Percentiles rank a stretch among this genome's conserved stretches.
Conservation (phyloP, 2,329 filamentous ascomycete genomes). For the Colletotrichum nymphaeae region DNA sequence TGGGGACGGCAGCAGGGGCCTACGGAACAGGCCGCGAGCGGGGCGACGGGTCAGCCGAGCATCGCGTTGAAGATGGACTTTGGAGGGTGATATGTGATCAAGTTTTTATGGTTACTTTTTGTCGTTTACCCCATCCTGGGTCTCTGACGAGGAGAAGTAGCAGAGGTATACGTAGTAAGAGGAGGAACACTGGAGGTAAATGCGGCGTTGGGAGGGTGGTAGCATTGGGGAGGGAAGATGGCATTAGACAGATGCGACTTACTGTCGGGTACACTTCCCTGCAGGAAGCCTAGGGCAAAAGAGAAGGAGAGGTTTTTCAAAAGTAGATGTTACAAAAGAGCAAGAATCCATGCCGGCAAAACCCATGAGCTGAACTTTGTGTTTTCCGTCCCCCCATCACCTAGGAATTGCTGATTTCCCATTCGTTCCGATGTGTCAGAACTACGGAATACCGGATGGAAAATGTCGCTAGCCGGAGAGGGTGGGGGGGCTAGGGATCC, state of each 20-base stretch:
- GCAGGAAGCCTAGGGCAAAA: background rate
- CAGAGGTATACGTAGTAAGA: background rate
- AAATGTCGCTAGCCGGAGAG: too few relatives aligned
- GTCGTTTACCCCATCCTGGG: too few relatives aligned
- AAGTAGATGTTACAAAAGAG: background rate
- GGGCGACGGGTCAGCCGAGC: slow-evolving; percentile 72
- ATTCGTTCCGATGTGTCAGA: background rate
- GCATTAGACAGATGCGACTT: background rate
- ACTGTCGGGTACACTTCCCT: background rate
- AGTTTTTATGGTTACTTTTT: background rate
- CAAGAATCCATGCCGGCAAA: background rate
- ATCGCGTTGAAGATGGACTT: slow-evolving; percentile 98
- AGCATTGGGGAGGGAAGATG: background rate
- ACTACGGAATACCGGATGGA: too few relatives aligned
- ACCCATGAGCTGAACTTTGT: background rate
- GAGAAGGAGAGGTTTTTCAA: background rate
- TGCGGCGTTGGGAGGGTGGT: background rate
- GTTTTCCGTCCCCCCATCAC: background rate
- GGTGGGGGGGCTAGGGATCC: too few relatives aligned
- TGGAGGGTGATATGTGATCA: slow-evolving; percentile 53
- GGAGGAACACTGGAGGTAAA: background rate
- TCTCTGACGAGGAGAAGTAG: background rate
- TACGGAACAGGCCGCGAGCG: slow-evolving; percentile 51
- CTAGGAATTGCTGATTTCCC: background rate
- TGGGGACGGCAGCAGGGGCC: slow-evolving; percentile 64